Conservation (phyloP, 1,139 yeast genomes). For the Yamadazyma spencermartinsiae region DNA sequence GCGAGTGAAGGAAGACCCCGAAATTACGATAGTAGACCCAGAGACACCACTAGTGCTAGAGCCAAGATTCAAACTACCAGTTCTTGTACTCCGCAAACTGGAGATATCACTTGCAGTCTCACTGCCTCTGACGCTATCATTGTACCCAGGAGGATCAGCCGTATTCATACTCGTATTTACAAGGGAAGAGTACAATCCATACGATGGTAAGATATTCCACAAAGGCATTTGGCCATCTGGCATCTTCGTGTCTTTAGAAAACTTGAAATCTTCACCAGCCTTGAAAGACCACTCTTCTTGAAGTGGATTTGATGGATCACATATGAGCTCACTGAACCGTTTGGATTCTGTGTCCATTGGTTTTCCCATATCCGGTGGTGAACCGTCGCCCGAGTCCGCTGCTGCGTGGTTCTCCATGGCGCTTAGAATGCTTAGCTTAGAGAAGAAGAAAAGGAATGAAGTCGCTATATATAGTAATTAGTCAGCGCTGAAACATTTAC, state of each 20-base stretch:
- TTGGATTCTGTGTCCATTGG: no score
- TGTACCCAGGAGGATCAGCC: slow-evolving; percentile 18
- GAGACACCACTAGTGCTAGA: background rate
- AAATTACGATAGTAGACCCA: background rate
- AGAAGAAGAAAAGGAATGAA: no score
- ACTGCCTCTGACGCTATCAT: slow-evolving; percentile 5
- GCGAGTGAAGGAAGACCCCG: background rate
- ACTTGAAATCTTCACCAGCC: slow-evolving; percentile 4
- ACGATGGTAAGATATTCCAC: slow-evolving; percentile 34
- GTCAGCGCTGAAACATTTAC: no score
- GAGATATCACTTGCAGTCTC: slow-evolving; percentile 4
- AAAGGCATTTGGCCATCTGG: slow-evolving; percentile 16
- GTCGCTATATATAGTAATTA: no score
- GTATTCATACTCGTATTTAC: slow-evolving; percentile 6
- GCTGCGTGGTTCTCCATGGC: no score
- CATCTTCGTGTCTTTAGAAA: slow-evolving; percentile 8
- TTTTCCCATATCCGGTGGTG: no score
- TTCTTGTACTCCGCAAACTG: background rate
- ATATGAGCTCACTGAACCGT: no score
- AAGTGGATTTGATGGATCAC: background rate
- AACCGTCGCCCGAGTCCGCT: no score
- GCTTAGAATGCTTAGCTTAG: no score
- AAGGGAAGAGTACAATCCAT: slow-evolving; percentile 21
- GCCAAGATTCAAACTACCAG: background rate
- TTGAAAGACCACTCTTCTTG: slow-evolving; percentile 9